Base-by-base conservation (phyloP, 129 eudicot genomes). In the Tanacetum coccineum region DNA sequence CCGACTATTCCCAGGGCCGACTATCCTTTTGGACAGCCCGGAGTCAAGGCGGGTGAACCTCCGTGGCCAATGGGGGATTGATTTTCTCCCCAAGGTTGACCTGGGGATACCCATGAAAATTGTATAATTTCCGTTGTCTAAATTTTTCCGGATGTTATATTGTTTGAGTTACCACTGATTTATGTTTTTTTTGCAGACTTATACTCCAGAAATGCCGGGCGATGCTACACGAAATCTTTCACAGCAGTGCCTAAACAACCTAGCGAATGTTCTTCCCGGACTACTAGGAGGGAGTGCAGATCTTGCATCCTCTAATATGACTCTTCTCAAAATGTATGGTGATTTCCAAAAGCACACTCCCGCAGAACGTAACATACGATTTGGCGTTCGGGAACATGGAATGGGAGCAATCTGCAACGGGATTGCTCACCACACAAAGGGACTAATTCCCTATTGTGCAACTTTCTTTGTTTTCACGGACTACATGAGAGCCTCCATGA, bases 391-490 rank as follows among this genome's bases (percentile, higher is more conserved):
- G 26, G 87, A 82, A 59, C 91, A 85, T 14, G 91, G 91, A 6
- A 85, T 85, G 87, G 85, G 85, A 18, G 87, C 87, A 21, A 85
- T 85, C 9, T 77, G 85, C 49, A 85, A 80, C 14, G 87, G 91
- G 13, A 85, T 85, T 36, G 83, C 83, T 12, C 91, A 64, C 67
- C 91, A 85, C 73, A 61, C 79, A 62, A 76, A 78, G 0, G 91
- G 91, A 26, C 70, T 82, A 1, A 55, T 85, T 55, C 92, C 92
- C 12, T 85, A 82, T 64, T 85, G 92, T 47, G 85, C 92, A 9
- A 85, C 87, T 36, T 85, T 85, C 80, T 85, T 85, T 47, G 92
- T 82, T 18, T 85, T 82, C 78, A 85, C 92, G 0, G 92, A 85
- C 60, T 85, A 85, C 71, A 82, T 82, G 92, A 78, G 87, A 62